Evolutionary conservation across 176 grass and related monocot species (phyloP).

Genomic region (Chloris gayana): DNA sequence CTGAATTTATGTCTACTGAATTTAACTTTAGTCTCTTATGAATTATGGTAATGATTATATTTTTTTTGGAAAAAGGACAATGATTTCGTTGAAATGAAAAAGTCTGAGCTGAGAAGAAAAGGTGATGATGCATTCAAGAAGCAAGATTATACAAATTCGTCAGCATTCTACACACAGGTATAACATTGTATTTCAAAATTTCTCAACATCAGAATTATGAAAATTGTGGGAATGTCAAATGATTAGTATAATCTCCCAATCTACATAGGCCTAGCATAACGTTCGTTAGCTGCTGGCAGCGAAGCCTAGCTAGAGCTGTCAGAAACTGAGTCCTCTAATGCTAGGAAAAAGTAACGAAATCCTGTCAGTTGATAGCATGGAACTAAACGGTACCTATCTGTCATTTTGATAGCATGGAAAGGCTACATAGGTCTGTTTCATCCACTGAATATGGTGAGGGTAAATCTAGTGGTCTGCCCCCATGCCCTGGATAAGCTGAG

Average conservation of each 20-base stretch:
- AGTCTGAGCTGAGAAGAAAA: conserved; percentile 35
- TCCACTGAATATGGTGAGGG: neutral
- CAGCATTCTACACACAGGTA: conserved; percentile 31
- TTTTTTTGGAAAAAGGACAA: conserved; percentile 4
- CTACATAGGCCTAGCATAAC: neutral
- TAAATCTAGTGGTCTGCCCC: conserved; percentile 9
- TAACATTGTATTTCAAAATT: neutral
- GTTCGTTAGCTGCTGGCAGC: neutral
- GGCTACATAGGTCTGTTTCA: too few relatives aligned
- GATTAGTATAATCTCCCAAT: neutral
- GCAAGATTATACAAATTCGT: conserved; percentile 34
- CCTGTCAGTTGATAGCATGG: too few relatives aligned
- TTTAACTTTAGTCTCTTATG: neutral
- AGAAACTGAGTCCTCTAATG: neutral
- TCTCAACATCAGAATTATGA: neutral
- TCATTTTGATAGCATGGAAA: too few relatives aligned
- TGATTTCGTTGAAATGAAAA: conserved; percentile 13
- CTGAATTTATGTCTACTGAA: conserved; percentile 10
- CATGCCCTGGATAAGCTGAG: neutral
- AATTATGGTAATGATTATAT: too few relatives aligned
- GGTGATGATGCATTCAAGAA: conserved; percentile 39
- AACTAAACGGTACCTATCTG: too few relatives aligned
- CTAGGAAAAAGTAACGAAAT: too few relatives aligned
- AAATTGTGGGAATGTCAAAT: neutral
- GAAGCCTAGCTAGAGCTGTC: neutral